Evolutionary conservation across 2,329 filamentous ascomycete species (phyloP).

Genomic region (Trichoderma sp.): DNA sequence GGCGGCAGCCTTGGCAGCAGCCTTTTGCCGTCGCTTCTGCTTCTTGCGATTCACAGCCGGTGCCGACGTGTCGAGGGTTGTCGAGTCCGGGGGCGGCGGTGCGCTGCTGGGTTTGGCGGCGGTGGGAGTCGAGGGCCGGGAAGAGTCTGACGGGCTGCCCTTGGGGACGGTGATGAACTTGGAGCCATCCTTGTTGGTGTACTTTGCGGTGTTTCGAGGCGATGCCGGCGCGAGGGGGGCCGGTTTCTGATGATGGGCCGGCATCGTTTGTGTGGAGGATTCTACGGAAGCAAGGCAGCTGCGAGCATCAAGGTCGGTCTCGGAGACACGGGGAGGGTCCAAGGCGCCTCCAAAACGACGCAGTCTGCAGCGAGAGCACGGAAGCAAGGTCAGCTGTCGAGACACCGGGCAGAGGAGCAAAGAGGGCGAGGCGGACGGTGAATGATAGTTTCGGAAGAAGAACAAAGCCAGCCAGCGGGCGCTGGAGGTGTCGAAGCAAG

Average conservation of each 20-base stretch:
- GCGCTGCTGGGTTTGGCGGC: conserved; percentile 44
- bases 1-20: conserved; percentile 66
- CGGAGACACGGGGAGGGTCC: conserved; percentile 31
- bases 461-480: no score
- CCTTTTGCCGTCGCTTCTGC: conserved; percentile 88
- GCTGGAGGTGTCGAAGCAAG: not conserved
- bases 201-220: conserved; percentile 60
- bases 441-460: not conserved
- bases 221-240: conserved; percentile 54
- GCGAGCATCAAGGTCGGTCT: conserved; percentile 43
- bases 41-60: conserved; percentile 84
- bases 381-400: conserved; percentile 22
- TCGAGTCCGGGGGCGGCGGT: conserved; percentile 36
- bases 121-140: conserved; percentile 56
- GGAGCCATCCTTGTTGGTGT: conserved; percentile 69
- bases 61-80: conserved; percentile 40
- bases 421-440: not conserved
- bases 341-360: conserved; percentile 28
- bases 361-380: conserved; percentile 19
- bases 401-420: not conserved
- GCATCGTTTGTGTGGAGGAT: conserved; percentile 45
- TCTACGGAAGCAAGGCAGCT: conserved; percentile 39
- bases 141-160: conserved; percentile 53
- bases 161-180: conserved; percentile 70
- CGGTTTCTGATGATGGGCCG: conserved; percentile 56